These are phyloP conservation scores for Phlegmacium glaucopus DNA, from an alignment of 768 basidiomycete species.

Conservation along the genomic window DNA sequence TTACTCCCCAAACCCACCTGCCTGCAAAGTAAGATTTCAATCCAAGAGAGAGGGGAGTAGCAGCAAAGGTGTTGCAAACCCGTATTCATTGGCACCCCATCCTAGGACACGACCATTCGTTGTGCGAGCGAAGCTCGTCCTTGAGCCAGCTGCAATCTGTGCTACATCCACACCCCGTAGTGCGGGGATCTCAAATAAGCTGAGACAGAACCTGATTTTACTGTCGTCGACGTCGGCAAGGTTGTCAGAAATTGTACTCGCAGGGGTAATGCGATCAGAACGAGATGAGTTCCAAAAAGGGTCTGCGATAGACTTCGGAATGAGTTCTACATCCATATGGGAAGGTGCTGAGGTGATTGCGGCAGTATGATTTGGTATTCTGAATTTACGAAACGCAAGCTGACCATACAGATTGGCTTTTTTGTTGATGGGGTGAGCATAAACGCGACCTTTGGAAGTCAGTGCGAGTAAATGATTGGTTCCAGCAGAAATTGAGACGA, in stretches of 20 bases:
- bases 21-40: conserved; percentile 31
- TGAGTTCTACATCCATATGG: conserved; percentile 48
- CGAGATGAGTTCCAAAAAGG: conserved; percentile 47
- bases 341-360: conserved; percentile 21
- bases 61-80: conserved; percentile 39
- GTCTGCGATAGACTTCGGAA: conserved; percentile 52
- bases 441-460: conserved; percentile 72
- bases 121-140: conserved; percentile 73
- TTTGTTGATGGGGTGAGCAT: conserved; percentile 71
- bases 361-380: conserved; percentile 38
- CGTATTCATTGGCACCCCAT: conserved; percentile 88
- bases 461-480: conserved; percentile 68
- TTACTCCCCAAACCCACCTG: conserved; percentile 78
- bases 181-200: conserved; percentile 74
- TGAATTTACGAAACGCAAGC: conserved; percentile 70
- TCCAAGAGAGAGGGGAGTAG: neutral
- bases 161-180: conserved; percentile 59
- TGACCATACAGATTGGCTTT: conserved; percentile 81
- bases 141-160: conserved; percentile 69
- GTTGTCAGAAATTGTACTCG: conserved; percentile 27
- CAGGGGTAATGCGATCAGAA: conserved; percentile 29
- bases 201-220: conserved; percentile 62
- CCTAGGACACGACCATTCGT: conserved; percentile 70
- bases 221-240: conserved; percentile 30
- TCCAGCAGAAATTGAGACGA: conserved; percentile 73